Base-by-base conservation (phyloP, 2,329 filamentous ascomycete species). In the Aspergillus floridensis region DNA sequence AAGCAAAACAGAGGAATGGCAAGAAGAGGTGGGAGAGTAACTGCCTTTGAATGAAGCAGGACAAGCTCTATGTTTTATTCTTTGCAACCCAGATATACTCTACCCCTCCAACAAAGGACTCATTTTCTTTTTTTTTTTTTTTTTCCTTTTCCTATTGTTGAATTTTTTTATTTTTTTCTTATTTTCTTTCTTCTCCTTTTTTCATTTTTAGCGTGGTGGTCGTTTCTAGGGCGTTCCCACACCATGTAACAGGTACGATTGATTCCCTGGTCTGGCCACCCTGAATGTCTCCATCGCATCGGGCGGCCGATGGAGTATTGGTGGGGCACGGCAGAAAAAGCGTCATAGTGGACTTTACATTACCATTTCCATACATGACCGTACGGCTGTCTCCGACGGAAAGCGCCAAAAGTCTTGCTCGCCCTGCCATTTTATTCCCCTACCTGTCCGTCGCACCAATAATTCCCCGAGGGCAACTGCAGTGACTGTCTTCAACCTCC, bases 341-440 rank as follows among this genome's bases (percentile, higher is more conserved):
- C 70, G 70, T 72, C 71, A 72, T 71, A 54, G 70, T 68, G 66
- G 66, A 22, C 10, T 47, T 66, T 59, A 70, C 66, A 46, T 24
- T 64, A 65, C 63, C 2, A 2, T 60, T 68, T 68, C 54, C 35
- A 46, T 63, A 65, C 64, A 29, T 53, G 47, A 59, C 59, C 41
- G 49, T 61, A 60, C 60, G 5, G 29, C 48, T 56, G 52, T 51
- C 49, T 24, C 56, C 38, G 53, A 44, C 53, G 48, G 49, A 59
- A 56, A 60, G 32, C 56, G 38, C 22, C 22, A 29, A 14, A 21
- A 21, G 22, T 19, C 49, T 57, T 22, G 32, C 32, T 41, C 31
- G 21, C 31, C 14, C 32, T 35, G 32, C 12, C 14, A 4, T 12
- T 12, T 2, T 5, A n/a, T 44, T 44, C 38, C 16, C 16, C 38